phyloP scores from a whole-genome alignment of 805 yeast genomes.

The Yarrowia sp. region DNA sequence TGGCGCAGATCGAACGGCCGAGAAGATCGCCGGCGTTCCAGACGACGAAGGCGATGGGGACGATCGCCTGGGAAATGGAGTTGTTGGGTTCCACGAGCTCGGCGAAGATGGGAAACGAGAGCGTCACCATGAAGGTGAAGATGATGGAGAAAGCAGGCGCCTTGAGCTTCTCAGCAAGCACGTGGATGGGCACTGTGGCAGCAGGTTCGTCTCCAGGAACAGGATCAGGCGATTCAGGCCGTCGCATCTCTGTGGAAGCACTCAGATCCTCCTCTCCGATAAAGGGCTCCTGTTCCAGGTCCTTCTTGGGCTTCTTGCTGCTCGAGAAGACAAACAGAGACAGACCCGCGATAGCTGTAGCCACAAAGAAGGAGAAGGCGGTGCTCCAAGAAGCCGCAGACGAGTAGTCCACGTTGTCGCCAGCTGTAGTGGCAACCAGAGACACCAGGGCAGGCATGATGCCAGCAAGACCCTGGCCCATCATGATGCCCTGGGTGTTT shows the following conservation, averaged over 20 bases:
- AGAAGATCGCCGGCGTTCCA: slow-evolving; percentile 90
- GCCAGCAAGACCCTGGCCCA: slow-evolving; percentile 94
- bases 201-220: neutral
- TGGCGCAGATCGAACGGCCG: slow-evolving; percentile 71
- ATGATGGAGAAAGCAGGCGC: slow-evolving; percentile 68
- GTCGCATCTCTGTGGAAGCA: neutral
- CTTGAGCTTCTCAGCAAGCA: slow-evolving; percentile 61
- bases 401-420: slow-evolving; percentile 12
- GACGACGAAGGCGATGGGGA: slow-evolving; percentile 74
- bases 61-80: slow-evolving; percentile 43
- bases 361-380: slow-evolving; percentile 19
- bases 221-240: neutral
- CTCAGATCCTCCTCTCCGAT: slow-evolving; percentile 8
- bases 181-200: slow-evolving; percentile 20
- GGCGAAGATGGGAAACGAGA: slow-evolving; percentile 89
- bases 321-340: neutral
- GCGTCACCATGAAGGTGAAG: slow-evolving; percentile 67
- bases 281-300: slow-evolving; percentile 4
- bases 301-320: neutral
- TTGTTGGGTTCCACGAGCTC: slow-evolving; percentile 46
- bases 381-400: slow-evolving; percentile 1
- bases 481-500: slow-evolving; percentile 86
- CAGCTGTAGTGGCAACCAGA: slow-evolving; percentile 49
- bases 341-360: slow-evolving; percentile 15
- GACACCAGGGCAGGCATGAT: slow-evolving; percentile 79